These are phyloP conservation scores for Fusarium solani-melongenae DNA, from an alignment of 2,329 filamentous ascomycete genomes.

Conservation along the genomic window DNA sequence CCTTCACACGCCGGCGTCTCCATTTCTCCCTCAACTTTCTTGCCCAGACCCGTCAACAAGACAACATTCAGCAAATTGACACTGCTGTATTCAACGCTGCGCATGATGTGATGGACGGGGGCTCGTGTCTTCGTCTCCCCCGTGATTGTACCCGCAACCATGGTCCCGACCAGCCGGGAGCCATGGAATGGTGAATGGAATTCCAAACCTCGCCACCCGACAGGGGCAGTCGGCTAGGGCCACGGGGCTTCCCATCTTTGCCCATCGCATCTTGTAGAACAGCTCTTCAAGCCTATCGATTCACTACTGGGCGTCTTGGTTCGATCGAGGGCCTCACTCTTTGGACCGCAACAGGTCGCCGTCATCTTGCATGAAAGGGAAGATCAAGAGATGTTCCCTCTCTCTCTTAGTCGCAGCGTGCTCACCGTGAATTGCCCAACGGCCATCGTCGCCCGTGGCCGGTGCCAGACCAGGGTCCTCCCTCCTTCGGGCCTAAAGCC, in stretches of 20 bases:
- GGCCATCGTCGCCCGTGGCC: background rate
- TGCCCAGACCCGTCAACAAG: background rate
- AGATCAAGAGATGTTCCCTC: background rate
- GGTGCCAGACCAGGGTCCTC: slow-evolving; percentile 20
- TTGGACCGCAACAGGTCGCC: background rate
- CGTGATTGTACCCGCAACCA: slow-evolving; percentile 12
- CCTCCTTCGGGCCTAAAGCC: slow-evolving; percentile 17
- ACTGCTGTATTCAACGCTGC: background rate
- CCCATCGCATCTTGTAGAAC: slow-evolving; percentile 9
- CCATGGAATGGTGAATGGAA: slow-evolving; percentile 35
- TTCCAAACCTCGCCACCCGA: slow-evolving; percentile 25
- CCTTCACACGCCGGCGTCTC: background rate
- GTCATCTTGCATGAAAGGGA: background rate
- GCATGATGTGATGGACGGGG: background rate
- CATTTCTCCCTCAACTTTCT: background rate
- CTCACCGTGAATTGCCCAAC: background rate
- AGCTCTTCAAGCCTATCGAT: background rate
- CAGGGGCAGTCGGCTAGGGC: slow-evolving; percentile 23
- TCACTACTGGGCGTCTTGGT: background rate
- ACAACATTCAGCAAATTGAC: background rate
- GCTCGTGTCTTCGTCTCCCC: background rate
- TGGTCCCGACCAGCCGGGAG: slow-evolving; percentile 29
- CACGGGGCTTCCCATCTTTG: slow-evolving; percentile 18
- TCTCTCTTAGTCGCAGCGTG: background rate
- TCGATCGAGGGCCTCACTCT: background rate